A percentile compares a stretch with the other conserved stretches of the same genome.
phyloP scores from a whole-genome alignment of 2,329 filamentous ascomycete species.

The Lithohypha guttulata region DNA sequence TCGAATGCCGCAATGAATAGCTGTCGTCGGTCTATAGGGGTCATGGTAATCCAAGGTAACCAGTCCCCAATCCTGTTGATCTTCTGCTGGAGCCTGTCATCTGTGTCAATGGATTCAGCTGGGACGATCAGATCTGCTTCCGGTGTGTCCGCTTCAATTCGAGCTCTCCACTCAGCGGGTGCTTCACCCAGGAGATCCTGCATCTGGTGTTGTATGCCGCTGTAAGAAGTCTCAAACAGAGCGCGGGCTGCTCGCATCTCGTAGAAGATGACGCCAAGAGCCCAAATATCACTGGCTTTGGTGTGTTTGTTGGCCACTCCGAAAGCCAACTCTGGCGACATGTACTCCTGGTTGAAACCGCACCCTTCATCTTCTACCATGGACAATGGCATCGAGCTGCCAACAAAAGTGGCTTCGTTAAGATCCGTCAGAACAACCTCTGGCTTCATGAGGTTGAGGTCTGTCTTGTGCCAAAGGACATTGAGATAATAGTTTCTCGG shows the following conservation, averaged over 20 bases:
- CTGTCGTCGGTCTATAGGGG: not conserved
- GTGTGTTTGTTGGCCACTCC: not conserved
- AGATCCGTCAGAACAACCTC: not conserved
- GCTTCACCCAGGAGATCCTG: not conserved
- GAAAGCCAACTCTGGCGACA: not conserved
- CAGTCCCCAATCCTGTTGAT: not conserved
- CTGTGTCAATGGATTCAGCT: not conserved
- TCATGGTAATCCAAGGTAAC: not conserved
- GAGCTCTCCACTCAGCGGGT: not conserved
- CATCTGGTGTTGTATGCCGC: not conserved
- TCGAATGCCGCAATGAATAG: not conserved
- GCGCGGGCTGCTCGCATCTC: not conserved
- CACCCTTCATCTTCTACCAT: not conserved
- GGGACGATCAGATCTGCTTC: not conserved
- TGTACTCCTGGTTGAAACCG: not conserved
- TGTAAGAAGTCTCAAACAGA: not conserved
- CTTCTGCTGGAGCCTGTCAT: too few relatives aligned
- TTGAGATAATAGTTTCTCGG: not conserved
- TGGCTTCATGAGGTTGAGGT: not conserved
- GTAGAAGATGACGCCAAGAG: slow-evolving; percentile 1
- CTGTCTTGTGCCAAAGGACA: not conserved
- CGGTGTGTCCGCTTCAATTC: not conserved
- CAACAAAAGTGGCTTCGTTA: not conserved
- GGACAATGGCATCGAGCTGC: not conserved
- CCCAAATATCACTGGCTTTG: slow-evolving; percentile 1